Evolutionary conservation across 306 rosid species (phyloP).

Genomic region (Amphicarpaea edgeworthii): DNA sequence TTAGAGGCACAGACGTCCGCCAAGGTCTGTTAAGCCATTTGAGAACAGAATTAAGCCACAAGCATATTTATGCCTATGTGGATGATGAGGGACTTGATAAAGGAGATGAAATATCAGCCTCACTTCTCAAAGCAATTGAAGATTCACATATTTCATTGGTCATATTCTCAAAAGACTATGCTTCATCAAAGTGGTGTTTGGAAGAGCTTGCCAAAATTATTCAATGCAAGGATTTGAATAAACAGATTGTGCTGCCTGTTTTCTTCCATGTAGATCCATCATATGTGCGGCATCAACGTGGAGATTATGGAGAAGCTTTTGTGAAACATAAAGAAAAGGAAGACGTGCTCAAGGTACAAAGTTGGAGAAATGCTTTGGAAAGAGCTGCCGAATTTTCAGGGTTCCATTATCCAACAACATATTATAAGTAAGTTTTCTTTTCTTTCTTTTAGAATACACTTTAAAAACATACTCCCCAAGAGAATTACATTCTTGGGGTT

Average conservation of each 20-base stretch:
- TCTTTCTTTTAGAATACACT: too few species aligned
- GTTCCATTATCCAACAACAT: not conserved
- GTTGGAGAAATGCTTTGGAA: not conserved
- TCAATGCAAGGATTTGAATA: not conserved
- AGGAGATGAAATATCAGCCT: not conserved
- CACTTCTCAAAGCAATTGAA: not conserved
- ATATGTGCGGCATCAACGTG: not conserved
- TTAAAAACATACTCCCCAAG: too few species aligned
- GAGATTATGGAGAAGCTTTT: not conserved
- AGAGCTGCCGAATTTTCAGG: not conserved
- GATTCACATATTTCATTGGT: not conserved
- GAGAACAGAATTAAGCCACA: not conserved
- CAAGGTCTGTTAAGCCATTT: not conserved
- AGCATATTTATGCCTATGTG: not conserved
- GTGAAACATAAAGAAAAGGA: not conserved
- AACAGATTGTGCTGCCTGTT: not conserved
- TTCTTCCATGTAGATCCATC: not conserved
- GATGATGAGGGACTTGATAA: not conserved
- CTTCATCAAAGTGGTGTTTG: not conserved
- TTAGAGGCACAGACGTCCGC: not conserved
- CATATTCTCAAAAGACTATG: conserved; percentile 1
- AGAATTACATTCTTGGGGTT: too few species aligned
- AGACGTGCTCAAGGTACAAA: not conserved
- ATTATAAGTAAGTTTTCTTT: not conserved
- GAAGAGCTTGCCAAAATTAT: not conserved